Evolutionary conservation across 225 moss, liverwort and hornwort species (phyloP), one percentile per base, ranked within the genome.

Genomic region (Takakia lepidozioides): DNA sequence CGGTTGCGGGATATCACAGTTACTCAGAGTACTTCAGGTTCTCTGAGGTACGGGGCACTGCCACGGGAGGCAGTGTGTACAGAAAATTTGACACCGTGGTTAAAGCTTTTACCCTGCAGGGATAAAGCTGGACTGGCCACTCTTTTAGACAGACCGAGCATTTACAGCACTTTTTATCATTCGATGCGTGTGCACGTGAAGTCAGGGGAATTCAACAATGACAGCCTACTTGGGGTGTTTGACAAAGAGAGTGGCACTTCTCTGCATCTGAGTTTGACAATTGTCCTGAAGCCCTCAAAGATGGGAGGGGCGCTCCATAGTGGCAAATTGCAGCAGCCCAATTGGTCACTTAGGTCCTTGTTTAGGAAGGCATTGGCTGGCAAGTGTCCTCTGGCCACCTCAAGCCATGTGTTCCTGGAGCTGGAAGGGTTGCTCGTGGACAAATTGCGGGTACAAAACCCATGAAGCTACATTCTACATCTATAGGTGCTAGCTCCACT

Each of bases 31-130:
- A 46, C 7, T 38, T 57, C 60, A 8, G 59, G 55, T 3, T 18
- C 39, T 14, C 67, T 88, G 60, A 56, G 91, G 19, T 91, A 81
- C 21, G 95, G 91, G 13, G 85, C 95, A 17, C 78, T 98, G 23
- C 89, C 95, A 5, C 76, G 95, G 9, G 95, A 98, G 46, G 82
- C 91, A 30, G 87, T 85, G 0, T 98, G 95, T 59, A 98, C 95
- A 10, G 95, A 98, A 64, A 98, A 98, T 76, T 46, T 98, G 38
- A 98, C 95, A 9, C 95, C 95, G 4, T 98, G 95, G 95, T 59
- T 98, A 67, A 95, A 95, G 71, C 84, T 95, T 18, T 56, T 98
- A 11, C 95, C 95, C 0, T 98, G 95, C 61, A 75, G 95, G n/a
- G 95, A 98, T 51, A 70, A 81, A 55, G 91, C 95, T 18, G 95